These are phyloP conservation scores for Ophiostoma sp. DNA, from an alignment of 2,329 filamentous ascomycete genomes.

Conservation along the genomic window DNA sequence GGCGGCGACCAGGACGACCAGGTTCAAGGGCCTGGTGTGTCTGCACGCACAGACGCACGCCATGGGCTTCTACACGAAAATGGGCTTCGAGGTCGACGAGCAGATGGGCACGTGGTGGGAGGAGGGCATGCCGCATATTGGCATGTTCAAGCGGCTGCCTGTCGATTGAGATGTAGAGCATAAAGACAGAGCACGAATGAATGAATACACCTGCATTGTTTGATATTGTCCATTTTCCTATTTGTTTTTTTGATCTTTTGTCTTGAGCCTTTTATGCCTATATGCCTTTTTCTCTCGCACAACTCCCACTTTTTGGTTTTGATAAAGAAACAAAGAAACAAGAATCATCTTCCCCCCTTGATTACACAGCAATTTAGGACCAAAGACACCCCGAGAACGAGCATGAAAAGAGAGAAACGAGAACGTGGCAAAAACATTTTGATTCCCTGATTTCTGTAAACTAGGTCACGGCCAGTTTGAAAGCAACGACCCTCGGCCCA, in stretches of 20 bases:
- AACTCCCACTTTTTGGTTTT: constrained; percentile 24
- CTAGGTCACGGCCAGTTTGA: no score
- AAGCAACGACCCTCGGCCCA: no score
- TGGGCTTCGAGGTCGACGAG: constrained; percentile 71
- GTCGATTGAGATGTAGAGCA: background rate
- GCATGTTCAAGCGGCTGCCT: constrained; percentile 62
- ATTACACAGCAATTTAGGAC: constrained; percentile 27
- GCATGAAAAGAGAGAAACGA: constrained; percentile 9
- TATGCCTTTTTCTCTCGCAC: constrained; percentile 16
- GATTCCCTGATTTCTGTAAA: background rate
- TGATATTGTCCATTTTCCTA: constrained; percentile 15
- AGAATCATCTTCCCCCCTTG: constrained; percentile 39
- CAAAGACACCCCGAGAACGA: background rate
- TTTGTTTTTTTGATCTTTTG: constrained; percentile 18
- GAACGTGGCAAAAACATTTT: constrained; percentile 17
- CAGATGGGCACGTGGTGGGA: constrained; percentile 73
- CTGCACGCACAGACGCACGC: constrained; percentile 71
- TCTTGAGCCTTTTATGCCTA: background rate
- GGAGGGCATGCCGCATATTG: constrained; percentile 78
- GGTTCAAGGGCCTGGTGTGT: constrained; percentile 70
- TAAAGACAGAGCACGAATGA: background rate
- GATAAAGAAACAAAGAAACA: constrained; percentile 16
- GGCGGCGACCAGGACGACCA: constrained; percentile 32
- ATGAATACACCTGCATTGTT: background rate
- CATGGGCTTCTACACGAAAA: constrained; percentile 59